Conservation (phyloP, 1,139 yeast species). For the Kurtzmaniella quercitrusa region DNA sequence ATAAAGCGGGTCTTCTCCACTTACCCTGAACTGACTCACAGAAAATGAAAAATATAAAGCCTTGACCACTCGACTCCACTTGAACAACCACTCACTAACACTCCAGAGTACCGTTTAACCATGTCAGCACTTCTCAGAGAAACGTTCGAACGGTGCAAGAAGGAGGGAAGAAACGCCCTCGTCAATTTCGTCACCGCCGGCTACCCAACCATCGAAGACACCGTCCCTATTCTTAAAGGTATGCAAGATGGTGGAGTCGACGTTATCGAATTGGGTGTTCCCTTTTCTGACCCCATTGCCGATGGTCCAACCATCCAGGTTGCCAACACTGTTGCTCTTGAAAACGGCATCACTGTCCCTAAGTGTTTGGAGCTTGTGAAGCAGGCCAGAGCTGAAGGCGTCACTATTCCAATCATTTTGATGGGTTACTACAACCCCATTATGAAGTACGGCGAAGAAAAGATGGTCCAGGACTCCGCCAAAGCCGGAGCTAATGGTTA, state of each 20-base stretch:
- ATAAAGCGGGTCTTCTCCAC: slow-evolving; percentile 5
- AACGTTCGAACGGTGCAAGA: slow-evolving; percentile 67
- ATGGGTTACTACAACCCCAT: slow-evolving; percentile 99
- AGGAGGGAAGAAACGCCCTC: slow-evolving; percentile 79
- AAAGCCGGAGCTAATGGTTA: slow-evolving; percentile 94
- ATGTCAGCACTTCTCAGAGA: slow-evolving; percentile 70
- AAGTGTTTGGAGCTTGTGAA: slow-evolving; percentile 66
- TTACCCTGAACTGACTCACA: slow-evolving; percentile 21
- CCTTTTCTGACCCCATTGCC: slow-evolving; percentile 98
- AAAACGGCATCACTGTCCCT: slow-evolving; percentile 72
- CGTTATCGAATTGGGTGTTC: slow-evolving; percentile 89
- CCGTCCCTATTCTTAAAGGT: slow-evolving; percentile 79
- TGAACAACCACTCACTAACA: not conserved
- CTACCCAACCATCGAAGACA: slow-evolving; percentile 81
- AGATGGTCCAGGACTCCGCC: slow-evolving; percentile 70
- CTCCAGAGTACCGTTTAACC: not conserved
- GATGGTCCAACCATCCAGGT: slow-evolving; percentile 96
- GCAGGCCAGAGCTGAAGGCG: slow-evolving; percentile 76
- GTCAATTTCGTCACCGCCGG: slow-evolving; percentile 95
- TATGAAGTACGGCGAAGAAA: slow-evolving; percentile 81
- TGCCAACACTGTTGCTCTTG: slow-evolving; percentile 74
- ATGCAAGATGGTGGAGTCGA: slow-evolving; percentile 96
- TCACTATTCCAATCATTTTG: slow-evolving; percentile 79
- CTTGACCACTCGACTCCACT: not conserved
- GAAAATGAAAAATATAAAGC: slow-evolving; percentile 1